phyloP scores from a whole-genome alignment of 2,329 filamentous ascomycete species.

The Pezicula rhizophila region DNA sequence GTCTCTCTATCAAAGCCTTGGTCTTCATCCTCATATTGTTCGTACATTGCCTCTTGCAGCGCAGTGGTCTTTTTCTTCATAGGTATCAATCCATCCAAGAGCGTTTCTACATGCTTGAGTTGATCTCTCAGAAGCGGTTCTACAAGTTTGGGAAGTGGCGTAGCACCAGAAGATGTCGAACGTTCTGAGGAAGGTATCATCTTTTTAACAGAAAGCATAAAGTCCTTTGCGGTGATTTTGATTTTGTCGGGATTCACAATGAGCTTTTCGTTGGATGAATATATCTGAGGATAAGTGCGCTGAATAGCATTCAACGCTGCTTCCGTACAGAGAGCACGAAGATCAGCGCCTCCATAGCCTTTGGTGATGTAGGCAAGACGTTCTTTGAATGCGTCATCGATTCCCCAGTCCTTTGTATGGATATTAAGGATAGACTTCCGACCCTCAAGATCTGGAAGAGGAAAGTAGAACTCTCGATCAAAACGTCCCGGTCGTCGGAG shows the following conservation, averaged over 20 bases:
- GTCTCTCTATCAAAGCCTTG: constrained; percentile 81
- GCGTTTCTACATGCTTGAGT: constrained; percentile 59
- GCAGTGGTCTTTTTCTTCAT: constrained; percentile 82
- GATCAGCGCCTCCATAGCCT: constrained; percentile 92
- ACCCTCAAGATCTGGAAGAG: constrained; percentile 74
- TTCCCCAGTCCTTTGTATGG: constrained; percentile 88
- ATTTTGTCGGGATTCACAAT: constrained; percentile 82
- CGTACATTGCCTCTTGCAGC: constrained; percentile 87
- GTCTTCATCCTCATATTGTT: constrained; percentile 76
- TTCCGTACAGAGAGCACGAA: constrained; percentile 91
- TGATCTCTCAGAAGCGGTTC: constrained; percentile 75
- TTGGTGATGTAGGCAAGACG: constrained; percentile 84
- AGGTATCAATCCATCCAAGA: constrained; percentile 73
- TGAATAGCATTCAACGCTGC: constrained; percentile 94
- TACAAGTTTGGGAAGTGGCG: constrained; percentile 71
- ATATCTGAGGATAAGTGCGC: constrained; percentile 92
- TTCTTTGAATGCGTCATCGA: constrained; percentile 73
- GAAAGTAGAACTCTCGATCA: constrained; percentile 97
- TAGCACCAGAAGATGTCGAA: constrained; percentile 77
- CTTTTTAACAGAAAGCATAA: constrained; percentile 95
- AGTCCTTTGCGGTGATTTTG: constrained; percentile 83
- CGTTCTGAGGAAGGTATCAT: constrained; percentile 93
- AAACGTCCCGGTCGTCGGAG: constrained; percentile 89
- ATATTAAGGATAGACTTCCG: constrained; percentile 88
- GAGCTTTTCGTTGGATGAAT: constrained; percentile 82